Evolutionary conservation across 208 protist species (phyloP).

Genomic region (Strigomonas culicis): DNA sequence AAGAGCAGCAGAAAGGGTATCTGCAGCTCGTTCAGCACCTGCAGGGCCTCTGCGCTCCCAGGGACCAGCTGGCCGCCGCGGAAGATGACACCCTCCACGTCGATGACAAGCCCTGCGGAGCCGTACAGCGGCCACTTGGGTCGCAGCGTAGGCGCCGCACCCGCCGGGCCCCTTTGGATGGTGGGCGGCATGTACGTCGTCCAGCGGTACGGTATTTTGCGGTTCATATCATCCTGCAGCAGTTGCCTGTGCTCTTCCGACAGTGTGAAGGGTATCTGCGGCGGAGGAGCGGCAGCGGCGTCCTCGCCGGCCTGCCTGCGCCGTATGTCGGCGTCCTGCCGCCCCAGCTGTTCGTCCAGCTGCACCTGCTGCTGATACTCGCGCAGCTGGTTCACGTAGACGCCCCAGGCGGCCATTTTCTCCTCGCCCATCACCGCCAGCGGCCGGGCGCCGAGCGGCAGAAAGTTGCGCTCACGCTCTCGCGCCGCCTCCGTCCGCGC

Average conservation of each 20-base stretch:
- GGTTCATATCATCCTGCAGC: slow-evolving; percentile 45
- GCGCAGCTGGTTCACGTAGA: slow-evolving; percentile 43
- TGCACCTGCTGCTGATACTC: neutral
- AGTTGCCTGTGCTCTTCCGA: slow-evolving; percentile 37
- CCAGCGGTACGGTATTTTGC: slow-evolving; percentile 80
- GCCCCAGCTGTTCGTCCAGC: neutral
- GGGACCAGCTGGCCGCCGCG: slow-evolving; percentile 62
- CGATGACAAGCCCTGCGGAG: slow-evolving; percentile 71
- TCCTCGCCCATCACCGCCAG: slow-evolving; percentile 51
- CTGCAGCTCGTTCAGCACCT: slow-evolving; percentile 46
- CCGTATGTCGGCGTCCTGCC: too few relatives aligned
- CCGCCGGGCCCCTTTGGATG: neutral
- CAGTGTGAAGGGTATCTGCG: too few relatives aligned
- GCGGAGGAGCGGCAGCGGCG: too few relatives aligned
- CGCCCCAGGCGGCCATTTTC: slow-evolving; percentile 76
- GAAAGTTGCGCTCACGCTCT: slow-evolving; percentile 49
- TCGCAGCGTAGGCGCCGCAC: neutral
- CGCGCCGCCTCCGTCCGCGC: slow-evolving; percentile 38
- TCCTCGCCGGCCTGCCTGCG: too few relatives aligned
- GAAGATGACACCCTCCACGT: slow-evolving; percentile 82
- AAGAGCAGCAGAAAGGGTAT: slow-evolving; percentile 86
- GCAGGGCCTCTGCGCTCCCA: slow-evolving; percentile 64
- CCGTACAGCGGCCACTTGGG: slow-evolving; percentile 72
- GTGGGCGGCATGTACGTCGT: slow-evolving; percentile 26
- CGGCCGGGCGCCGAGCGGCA: slow-evolving; percentile 74